Percentiles rank a stretch among this genome's conserved stretches.
Conservation (phyloP, 1,284 basidiomycete genomes). For the Pseudozyma hubeiensis region DNA sequence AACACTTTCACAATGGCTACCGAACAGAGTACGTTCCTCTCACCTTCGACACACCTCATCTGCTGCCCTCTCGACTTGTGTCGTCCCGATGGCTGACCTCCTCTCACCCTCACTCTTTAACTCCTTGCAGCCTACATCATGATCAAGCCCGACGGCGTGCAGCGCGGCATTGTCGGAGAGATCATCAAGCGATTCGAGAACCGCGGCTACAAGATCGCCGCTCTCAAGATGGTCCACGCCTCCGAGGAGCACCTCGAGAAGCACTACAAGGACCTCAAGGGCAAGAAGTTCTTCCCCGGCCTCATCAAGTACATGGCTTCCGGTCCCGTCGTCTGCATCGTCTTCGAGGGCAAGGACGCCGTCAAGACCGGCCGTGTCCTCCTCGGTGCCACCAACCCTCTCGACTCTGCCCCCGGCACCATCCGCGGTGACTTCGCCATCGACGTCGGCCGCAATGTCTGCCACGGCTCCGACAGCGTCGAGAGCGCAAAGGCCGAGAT, state of each 20-base stretch:
- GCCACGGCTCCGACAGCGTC: slow-evolving; percentile 81
- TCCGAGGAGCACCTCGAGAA: slow-evolving; percentile 67
- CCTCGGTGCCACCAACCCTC: slow-evolving; percentile 97
- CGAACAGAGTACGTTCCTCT: slow-evolving; percentile 58
- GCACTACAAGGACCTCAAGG: slow-evolving; percentile 69
- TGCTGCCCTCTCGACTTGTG: background rate
- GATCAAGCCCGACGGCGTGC: slow-evolving; percentile 68
- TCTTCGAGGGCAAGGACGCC: slow-evolving; percentile 87
- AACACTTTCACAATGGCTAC: slow-evolving; percentile 59
- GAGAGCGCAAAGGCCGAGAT: slow-evolving; percentile 68
- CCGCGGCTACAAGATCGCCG: slow-evolving; percentile 66
- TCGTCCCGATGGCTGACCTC: background rate
- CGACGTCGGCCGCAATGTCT: slow-evolving; percentile 77
- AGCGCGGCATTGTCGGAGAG: slow-evolving; percentile 66
- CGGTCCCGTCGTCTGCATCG: slow-evolving; percentile 96
- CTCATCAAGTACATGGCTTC: slow-evolving; percentile 76
- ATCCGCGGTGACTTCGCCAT: slow-evolving; percentile 73
- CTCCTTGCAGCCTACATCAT: slow-evolving; percentile 61
- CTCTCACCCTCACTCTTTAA: too few species aligned
- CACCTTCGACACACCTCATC: background rate
- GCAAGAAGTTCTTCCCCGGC: slow-evolving; percentile 68
- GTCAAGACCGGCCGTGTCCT: slow-evolving; percentile 80
- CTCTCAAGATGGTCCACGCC: slow-evolving; percentile 66
- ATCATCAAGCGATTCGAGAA: slow-evolving; percentile 67
- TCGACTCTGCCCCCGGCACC: slow-evolving; percentile 78